A percentile compares a stretch with the other conserved stretches of the same genome.
These are phyloP conservation scores for Trichosporon sp. DNA, from an alignment of 1,284 basidiomycete genomes.

Conservation along the genomic window DNA sequence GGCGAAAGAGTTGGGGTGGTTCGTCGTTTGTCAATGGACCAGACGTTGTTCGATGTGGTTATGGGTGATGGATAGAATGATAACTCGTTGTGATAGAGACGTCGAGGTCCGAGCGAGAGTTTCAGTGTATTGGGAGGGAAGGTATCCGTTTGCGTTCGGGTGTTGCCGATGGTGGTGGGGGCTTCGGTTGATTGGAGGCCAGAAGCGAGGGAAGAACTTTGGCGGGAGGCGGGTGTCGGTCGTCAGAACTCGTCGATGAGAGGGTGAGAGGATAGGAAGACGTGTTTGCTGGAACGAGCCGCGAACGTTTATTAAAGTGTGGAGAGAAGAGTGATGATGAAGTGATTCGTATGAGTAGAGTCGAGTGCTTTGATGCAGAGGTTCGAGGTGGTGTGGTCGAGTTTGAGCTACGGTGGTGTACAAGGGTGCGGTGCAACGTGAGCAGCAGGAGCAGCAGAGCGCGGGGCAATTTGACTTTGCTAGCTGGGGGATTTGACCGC, in stretches of 20 bases:
- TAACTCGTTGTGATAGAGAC: background rate
- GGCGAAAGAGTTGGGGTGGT: background rate
- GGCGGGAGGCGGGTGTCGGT: background rate
- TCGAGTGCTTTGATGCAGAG: background rate
- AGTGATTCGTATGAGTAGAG: background rate
- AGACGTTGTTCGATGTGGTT: background rate
- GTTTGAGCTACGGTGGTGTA: background rate
- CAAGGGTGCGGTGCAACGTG: background rate
- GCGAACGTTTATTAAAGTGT: background rate
- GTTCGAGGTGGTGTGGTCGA: background rate
- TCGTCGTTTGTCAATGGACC: background rate
- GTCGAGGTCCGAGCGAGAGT: slow-evolving; percentile 2
- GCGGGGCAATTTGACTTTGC: background rate
- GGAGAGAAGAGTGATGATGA: background rate
- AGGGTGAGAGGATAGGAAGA: background rate
- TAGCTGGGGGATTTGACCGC: background rate
- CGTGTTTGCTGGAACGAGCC: background rate
- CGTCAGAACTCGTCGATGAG: background rate
- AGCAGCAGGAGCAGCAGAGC: background rate
- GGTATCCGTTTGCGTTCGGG: slow-evolving; percentile 3
- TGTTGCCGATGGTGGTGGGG: slow-evolving; percentile 1
- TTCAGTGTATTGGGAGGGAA: slow-evolving; percentile 2
- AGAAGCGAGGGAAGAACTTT: background rate
- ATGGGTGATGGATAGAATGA: background rate
- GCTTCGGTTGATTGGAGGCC: slow-evolving; percentile 7